Evolutionary conservation across 257 asterid species (phyloP).

Genomic region (Nicotiana paniculata): DNA sequence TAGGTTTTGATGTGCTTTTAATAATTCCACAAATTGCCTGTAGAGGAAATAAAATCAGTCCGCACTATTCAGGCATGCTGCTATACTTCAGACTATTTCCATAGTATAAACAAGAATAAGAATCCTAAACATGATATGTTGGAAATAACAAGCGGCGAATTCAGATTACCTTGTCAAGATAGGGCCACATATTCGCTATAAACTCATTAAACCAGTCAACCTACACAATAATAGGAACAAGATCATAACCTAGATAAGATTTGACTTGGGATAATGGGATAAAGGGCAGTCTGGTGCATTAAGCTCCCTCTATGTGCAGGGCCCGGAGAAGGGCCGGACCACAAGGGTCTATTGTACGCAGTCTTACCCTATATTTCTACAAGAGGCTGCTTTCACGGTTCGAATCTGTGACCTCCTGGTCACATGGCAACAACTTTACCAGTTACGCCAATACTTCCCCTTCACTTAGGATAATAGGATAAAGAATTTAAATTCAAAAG

Average conservation of each 20-base stretch:
- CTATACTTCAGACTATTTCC: neutral
- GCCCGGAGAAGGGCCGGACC: too few relatives aligned
- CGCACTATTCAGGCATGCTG: neutral
- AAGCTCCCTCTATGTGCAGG: too few relatives aligned
- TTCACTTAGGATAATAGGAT: neutral
- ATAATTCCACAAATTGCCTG: constrained; percentile 67
- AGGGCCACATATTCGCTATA: constrained; percentile 56
- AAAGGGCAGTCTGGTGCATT: neutral
- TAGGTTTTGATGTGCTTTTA: constrained; percentile 41
- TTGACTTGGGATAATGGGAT: neutral
- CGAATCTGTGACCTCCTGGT: too few relatives aligned
- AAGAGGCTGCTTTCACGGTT: too few relatives aligned
- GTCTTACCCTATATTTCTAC: too few relatives aligned
- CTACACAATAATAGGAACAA: constrained; percentile 24
- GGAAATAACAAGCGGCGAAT: neutral
- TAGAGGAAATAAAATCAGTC: constrained; percentile 9
- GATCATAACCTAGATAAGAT: neutral
- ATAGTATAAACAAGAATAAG: neutral
- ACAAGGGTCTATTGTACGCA: too few relatives aligned
- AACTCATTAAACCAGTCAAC: constrained; percentile 77
- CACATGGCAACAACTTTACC: too few relatives aligned
- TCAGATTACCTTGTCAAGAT: constrained; percentile 58
- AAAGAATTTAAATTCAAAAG: neutral
- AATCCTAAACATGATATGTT: neutral
- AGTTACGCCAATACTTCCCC: too few relatives aligned